These are phyloP conservation scores for Rhodamnia argentea DNA, from an alignment of 345 rosid genomes.

Conservation along the genomic window DNA sequence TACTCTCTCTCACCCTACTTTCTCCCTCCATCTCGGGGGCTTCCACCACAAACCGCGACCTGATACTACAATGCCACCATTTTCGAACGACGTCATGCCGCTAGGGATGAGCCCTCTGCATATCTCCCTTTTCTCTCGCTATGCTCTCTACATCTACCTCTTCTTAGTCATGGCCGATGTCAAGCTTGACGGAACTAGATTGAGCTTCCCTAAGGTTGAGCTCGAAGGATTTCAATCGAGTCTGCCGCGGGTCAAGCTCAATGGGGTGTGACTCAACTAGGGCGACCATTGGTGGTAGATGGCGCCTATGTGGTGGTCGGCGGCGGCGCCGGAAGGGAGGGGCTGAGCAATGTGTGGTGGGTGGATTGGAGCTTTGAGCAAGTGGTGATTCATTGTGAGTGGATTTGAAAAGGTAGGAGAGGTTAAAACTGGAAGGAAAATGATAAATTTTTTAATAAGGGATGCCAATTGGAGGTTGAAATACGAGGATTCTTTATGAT, in stretches of 20 bases:
- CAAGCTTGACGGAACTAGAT: not conserved
- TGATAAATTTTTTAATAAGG: not conserved
- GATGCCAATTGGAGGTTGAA: not conserved
- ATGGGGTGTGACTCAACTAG: not conserved
- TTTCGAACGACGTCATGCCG: rapidly evolving
- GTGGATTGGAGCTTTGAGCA: not conserved
- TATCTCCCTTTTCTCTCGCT: not conserved
- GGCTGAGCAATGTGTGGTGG: not conserved
- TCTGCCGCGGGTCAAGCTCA: not conserved
- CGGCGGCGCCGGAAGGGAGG: not conserved
- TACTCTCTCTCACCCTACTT: not conserved
- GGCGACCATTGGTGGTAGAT: no score
- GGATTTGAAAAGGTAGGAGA: not conserved
- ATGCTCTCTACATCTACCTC: not conserved
- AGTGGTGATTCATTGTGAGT: not conserved
- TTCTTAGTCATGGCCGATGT: not conserved
- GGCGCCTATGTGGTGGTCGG: no score
- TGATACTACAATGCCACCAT: rapidly evolving
- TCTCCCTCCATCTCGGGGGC: rapidly evolving
- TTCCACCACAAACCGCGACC: rapidly evolving
- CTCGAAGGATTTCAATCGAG: not conserved
- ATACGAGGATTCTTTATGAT: not conserved
- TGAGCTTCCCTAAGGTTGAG: not conserved
- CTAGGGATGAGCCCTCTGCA: rapidly evolving
- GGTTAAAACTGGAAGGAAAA: not conserved